These are phyloP conservation scores for Talaromyces proteolyticus DNA, from an alignment of 495 filamentous ascomycete species.

Conservation along the genomic window DNA sequence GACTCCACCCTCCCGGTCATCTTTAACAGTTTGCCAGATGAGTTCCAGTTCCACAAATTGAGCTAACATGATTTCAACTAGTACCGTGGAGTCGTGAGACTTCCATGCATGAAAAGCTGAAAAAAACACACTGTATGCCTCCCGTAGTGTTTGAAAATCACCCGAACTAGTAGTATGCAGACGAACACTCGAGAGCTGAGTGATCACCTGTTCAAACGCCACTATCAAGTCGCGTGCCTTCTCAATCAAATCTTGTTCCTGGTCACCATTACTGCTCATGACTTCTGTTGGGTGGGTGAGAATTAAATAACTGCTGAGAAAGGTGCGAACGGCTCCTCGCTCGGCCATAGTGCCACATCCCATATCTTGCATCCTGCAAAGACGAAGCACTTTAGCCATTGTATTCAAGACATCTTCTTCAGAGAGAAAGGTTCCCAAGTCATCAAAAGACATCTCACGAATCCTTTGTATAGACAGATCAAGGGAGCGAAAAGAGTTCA, in stretches of 20 bases:
- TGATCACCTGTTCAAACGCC: conserved; percentile 72
- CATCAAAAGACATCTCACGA: conserved; percentile 71
- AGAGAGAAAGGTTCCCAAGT: conserved; percentile 71
- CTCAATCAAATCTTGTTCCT: conserved; percentile 83
- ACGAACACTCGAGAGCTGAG: conserved; percentile 51
- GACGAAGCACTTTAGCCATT: conserved; percentile 66
- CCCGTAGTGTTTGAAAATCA: conserved; percentile 41
- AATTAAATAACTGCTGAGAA: conserved; percentile 89
- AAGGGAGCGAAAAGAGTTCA: conserved; percentile 62
- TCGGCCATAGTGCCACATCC: conserved; percentile 62
- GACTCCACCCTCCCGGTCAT: conserved; percentile 78
- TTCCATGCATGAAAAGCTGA: conserved; percentile 96
- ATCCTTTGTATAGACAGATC: conserved; percentile 71
- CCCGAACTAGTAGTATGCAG: conserved; percentile 28
- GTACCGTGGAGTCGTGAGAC: conserved; percentile 76
- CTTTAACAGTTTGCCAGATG: conserved; percentile 95
- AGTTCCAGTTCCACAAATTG: conserved; percentile 93
- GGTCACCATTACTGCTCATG: conserved; percentile 74
- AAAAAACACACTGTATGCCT: conserved; percentile 74
- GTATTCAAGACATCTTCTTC: conserved; percentile 63
- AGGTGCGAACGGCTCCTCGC: conserved; percentile 78
- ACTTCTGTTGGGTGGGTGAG: conserved; percentile 89
- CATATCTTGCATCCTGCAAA: conserved; percentile 71
- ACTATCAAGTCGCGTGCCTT: conserved; percentile 84
- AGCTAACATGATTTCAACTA: conserved; percentile 92